phyloP scores from a whole-genome alignment of 177 flowering plant species.

The Tripterygium wilfordii region DNA sequence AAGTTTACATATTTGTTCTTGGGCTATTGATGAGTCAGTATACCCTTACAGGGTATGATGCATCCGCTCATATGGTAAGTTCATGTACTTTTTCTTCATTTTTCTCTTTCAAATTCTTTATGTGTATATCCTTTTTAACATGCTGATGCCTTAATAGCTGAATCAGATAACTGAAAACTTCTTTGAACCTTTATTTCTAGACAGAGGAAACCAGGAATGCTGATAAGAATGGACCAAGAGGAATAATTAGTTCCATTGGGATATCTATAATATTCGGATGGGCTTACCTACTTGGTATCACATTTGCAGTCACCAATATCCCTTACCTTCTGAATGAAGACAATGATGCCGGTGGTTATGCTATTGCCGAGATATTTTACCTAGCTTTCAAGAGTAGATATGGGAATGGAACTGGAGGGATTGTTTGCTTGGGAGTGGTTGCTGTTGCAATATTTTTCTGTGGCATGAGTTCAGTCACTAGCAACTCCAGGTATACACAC shows the following conservation, averaged over 20 bases:
- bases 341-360: conserved; percentile 24
- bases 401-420: conserved; percentile 41
- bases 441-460: conserved; percentile 79
- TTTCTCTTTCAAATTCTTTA: no score
- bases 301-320: conserved; percentile 66
- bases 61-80: conserved; percentile 79
- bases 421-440: conserved; percentile 43
- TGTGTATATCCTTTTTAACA: no score
- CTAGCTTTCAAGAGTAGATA: conserved; percentile 28
- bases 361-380: conserved; percentile 29
- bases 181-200: no score
- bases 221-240: conserved; percentile 63
- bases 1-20: conserved; percentile 52
- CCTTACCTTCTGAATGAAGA: conserved; percentile 12
- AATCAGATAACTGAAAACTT: no score
- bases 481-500: conserved; percentile 55
- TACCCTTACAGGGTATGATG: conserved; percentile 64
- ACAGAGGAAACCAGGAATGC: conserved; percentile 79
- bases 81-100: no score
- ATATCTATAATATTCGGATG: conserved; percentile 61
- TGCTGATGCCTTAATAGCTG: no score
- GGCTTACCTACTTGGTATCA: conserved; percentile 63
- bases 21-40: conserved; percentile 60
- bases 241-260: conserved; percentile 60
- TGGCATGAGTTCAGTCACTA: conserved; percentile 59